Evolutionary conservation across 108 stramenopile genomes (phyloP), one percentile per base, ranked within the genome.

Genomic region (Skeletonema tropicum): DNA sequence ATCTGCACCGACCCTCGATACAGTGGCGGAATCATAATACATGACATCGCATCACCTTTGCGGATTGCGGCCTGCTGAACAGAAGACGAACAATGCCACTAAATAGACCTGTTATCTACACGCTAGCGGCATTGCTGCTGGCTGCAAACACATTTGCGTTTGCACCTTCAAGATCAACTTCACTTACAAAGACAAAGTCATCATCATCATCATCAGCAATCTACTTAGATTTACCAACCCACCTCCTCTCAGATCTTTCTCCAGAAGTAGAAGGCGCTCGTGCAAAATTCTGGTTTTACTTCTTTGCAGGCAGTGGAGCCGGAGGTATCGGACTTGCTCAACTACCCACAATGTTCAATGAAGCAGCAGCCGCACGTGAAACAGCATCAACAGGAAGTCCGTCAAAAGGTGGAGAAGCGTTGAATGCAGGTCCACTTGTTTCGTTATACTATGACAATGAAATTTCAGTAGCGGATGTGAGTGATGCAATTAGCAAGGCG

Each of bases 271-370:
- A 55, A 55, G 52, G 52, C 9, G 73, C 79, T 11, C 23, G 64
- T 7, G 68, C 64, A 49, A 80, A 84, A 42, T 84, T 84, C 55
- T 84, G 69, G 69, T 80, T 80, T 58, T 80, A 80, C 66, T 80
- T 84, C 55, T 69, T 74, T 25, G 83, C 83, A 30, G 83, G 83
- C 12, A 57, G 48, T 33, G 83, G 83, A 23, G 83, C 83, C 1
- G 83, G 83, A 12, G 83, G 83, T 1, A 84, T 84, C 30, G 83
- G 83, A n/a, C 35, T 75, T 2, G 36, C 83, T 21, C 83, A 84
- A 45, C 25, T 84, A 11, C 83, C 83, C 8, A 17, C 60, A 6
- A 71, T 84, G 23, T 80, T 76, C 52, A 69, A 70, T 29, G 83
- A 84, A 23, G 74, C 69, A 4, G 21, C 57, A 25, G 63, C 49